Evolutionary conservation across 352 stramenopile genomes (phyloP), one percentile per base, ranked within the genome.

Genomic region (Hyaloperonospora arabidopsidis): DNA sequence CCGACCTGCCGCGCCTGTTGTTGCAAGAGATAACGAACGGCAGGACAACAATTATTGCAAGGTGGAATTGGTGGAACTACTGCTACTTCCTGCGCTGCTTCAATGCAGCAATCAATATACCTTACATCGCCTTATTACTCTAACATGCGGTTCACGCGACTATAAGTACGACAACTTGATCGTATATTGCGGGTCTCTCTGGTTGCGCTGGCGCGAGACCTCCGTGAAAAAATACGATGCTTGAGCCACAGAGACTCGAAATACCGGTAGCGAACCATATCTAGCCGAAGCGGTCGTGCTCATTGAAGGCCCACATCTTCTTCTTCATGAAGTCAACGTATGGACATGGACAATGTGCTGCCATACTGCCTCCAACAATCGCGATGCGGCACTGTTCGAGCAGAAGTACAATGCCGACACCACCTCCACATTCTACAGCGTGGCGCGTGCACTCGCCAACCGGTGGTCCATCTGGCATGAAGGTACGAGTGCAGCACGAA

Each of bases 81-180:
- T 32, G 25, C 8, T 32, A 32, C 25, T 32, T 32, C 25, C 8
- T 32, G 8, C 25, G 25, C 25, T 32, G 4, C 25, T 32, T 4
- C 8, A n/a, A n/a, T 32, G 25, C 25, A 32, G 25, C n/a, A n/a
- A n/a, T n/a, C 25, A 32, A 32, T 32, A 8, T 32, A 32, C 25
- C 8, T 32, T 4, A 10, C 8, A 32, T 32, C 25, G 25, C 8
- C 25, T 8, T 32, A 32, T 4, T 32, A 32, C 25, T 32, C 25
- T 32, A n/a, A n/a, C 25, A 32, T 4, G 25, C 25, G n/a, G n/a
- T 18, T 48, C 15, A 22, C 15, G 14, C 17, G 18, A 48, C 59
- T 89, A 94, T 45, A 94, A 65, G 63, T 89, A 88, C 54, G 84
- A 93, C 21, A 92, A 57, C 40, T 90, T 90, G 57, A 94, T 86